Evolutionary conservation across 179 eudicot species (phyloP).

Genomic region (Gypsophila paniculata): DNA sequence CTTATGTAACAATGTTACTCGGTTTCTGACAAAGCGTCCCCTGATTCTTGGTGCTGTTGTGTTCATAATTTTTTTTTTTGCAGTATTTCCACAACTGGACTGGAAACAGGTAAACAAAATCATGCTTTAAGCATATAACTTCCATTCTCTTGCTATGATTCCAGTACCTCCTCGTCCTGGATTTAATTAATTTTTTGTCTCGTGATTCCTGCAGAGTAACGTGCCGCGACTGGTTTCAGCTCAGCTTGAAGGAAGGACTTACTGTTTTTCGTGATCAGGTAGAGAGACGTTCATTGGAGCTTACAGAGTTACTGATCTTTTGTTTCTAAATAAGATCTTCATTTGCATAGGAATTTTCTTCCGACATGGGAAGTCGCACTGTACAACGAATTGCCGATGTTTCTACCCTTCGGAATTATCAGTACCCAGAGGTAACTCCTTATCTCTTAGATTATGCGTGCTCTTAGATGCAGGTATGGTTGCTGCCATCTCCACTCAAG

Average conservation of each 20-base stretch:
- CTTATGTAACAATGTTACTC: neutral
- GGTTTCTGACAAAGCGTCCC: slow-evolving; percentile 4
- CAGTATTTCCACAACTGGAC: slow-evolving; percentile 99
- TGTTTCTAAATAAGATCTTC: neutral
- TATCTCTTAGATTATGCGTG: neutral
- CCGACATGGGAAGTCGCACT: slow-evolving; percentile 96
- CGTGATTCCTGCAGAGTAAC: slow-evolving; percentile 81
- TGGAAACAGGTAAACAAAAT: slow-evolving; percentile 69
- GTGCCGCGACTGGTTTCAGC: slow-evolving; percentile 99
- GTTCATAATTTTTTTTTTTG: slow-evolving; percentile 23
- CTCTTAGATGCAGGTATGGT: neutral
- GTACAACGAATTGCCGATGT: slow-evolving; percentile 94
- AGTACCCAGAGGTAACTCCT: slow-evolving; percentile 74
- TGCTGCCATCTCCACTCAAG: neutral
- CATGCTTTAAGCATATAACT: neutral
- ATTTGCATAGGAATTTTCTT: slow-evolving; percentile 78
- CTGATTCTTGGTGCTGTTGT: slow-evolving; percentile 20
- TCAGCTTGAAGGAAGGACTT: slow-evolving; percentile 97
- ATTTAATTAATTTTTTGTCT: neutral
- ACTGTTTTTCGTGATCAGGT: slow-evolving; percentile 99
- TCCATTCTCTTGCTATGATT: slow-evolving; percentile 33
- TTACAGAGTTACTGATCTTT: slow-evolving; percentile 4
- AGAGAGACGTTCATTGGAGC: slow-evolving; percentile 13
- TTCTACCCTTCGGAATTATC: slow-evolving; percentile 75
- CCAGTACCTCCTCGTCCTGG: slow-evolving; percentile 2